Conservation (phyloP, 352 stramenopile species). For the Phytophthora hybrid region DNA sequence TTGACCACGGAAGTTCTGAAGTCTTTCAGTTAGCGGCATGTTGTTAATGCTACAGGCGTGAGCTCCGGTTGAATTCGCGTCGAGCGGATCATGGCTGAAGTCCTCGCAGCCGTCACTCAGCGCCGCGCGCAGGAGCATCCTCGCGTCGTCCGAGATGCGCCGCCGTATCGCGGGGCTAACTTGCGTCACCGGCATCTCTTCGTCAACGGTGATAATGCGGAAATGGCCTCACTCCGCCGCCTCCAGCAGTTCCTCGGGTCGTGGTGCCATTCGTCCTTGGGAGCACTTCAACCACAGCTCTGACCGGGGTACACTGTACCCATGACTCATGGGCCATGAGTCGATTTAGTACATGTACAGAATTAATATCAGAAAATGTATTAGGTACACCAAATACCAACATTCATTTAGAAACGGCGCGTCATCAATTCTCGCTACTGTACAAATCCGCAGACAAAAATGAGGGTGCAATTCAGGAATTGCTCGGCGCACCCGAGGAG, state of each 20-base stretch:
- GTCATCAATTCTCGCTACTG: not conserved
- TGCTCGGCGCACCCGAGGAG: not conserved
- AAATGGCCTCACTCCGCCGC: not conserved
- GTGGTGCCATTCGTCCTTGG: slow-evolving; percentile 3
- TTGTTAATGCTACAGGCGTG: slow-evolving; percentile 9
- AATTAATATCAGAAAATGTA: not conserved
- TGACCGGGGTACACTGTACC: slow-evolving; percentile 2
- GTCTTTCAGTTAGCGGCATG: slow-evolving; percentile 44
- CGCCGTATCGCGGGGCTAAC: slow-evolving; percentile 57
- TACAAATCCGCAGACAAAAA: not conserved
- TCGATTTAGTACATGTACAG: not conserved
- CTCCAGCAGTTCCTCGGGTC: slow-evolving; percentile 6
- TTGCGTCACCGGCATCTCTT: slow-evolving; percentile 58
- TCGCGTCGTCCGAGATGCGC: slow-evolving; percentile 66
- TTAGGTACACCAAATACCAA: slow-evolving; percentile 4
- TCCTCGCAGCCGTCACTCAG: slow-evolving; percentile 23
- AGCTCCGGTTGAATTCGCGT: not conserved
- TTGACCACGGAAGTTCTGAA: slow-evolving; percentile 57
- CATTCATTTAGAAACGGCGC: not conserved
- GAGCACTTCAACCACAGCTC: slow-evolving; percentile 6
- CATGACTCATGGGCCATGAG: no score
- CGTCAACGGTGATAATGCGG: not conserved
- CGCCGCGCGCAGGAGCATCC: slow-evolving; percentile 56
- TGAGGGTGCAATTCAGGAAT: not conserved
- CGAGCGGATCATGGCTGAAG: not conserved